A percentile compares a stretch with the other conserved stretches of the same genome.
Conservation (phyloP, 257 asterid species). For the Jacaranda copaia region DNA sequence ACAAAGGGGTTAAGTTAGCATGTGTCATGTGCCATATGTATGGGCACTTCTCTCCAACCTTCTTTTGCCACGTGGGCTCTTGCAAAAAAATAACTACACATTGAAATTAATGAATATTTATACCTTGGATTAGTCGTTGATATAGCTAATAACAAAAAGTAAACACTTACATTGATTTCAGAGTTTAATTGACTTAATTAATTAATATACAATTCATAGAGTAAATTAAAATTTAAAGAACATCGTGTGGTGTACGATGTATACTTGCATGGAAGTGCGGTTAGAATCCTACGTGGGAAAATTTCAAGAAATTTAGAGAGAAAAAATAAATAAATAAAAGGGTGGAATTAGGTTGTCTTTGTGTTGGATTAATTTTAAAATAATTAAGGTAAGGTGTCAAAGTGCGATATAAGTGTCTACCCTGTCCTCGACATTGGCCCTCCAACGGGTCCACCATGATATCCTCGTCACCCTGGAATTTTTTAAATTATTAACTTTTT, state of each 20-base stretch:
- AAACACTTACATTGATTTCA: slow-evolving; percentile 53
- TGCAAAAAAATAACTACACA: neutral
- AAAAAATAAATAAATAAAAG: neutral
- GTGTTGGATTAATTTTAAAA: slow-evolving; percentile 28
- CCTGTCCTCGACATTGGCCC: slow-evolving; percentile 51
- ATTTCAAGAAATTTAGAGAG: slow-evolving; percentile 41
- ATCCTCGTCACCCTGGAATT: neutral
- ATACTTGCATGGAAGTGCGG: slow-evolving; percentile 65
- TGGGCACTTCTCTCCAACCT: slow-evolving; percentile 30
- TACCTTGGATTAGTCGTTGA: slow-evolving; percentile 21
- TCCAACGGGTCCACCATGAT: slow-evolving; percentile 37
- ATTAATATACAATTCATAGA: slow-evolving; percentile 28
- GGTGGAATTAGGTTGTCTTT: neutral
- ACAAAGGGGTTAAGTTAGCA: slow-evolving; percentile 21
- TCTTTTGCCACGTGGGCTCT: slow-evolving; percentile 33
- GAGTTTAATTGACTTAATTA: slow-evolving; percentile 47
- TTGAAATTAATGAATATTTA: slow-evolving; percentile 10
- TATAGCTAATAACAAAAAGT: slow-evolving; percentile 4
- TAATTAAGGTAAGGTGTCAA: slow-evolving; percentile 29
- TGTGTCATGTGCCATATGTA: slow-evolving; percentile 35
- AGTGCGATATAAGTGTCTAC: slow-evolving; percentile 51
- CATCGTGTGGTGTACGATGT: slow-evolving; percentile 73
- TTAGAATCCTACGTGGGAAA: slow-evolving; percentile 52
- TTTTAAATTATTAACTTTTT: too few relatives aligned
- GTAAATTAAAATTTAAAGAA: slow-evolving; percentile 38